Evolutionary conservation across 352 stramenopile species (phyloP).

Genomic region (Pythium brachiatum): DNA sequence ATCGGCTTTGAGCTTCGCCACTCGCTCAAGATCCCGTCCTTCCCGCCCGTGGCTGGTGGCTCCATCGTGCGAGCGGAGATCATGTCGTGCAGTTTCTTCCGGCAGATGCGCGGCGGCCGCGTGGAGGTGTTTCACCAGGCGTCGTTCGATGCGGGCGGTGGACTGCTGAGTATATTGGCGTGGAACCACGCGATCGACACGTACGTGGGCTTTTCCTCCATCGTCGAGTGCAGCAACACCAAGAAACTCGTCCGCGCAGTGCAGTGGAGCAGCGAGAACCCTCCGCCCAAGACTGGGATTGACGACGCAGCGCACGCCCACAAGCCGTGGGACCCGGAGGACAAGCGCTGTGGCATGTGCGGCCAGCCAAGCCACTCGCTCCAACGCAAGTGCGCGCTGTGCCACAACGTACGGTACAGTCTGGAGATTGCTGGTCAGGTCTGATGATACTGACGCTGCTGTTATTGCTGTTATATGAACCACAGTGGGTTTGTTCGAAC

Average conservation of each 20-base stretch:
- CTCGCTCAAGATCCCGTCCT: constrained; percentile 66
- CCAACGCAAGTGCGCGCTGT: constrained; percentile 49
- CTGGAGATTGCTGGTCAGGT: background rate
- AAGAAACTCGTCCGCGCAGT: constrained; percentile 65
- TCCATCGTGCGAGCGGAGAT: constrained; percentile 63
- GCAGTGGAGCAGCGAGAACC: constrained; percentile 27
- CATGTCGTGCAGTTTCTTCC: constrained; percentile 66
- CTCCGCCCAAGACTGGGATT: constrained; percentile 8
- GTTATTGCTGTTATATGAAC: background rate
- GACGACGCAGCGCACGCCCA: constrained; percentile 20
- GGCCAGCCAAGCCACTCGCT: constrained; percentile 25
- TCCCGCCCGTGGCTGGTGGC: constrained; percentile 34
- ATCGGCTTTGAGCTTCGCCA: constrained; percentile 66
- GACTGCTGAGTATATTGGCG: constrained; percentile 40
- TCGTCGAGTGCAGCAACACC: constrained; percentile 45
- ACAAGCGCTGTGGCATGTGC: constrained; percentile 55
- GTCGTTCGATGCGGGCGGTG: constrained; percentile 50
- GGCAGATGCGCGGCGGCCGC: constrained; percentile 45
- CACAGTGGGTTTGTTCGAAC: constrained; percentile 32
- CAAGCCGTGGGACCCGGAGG: constrained; percentile 34
- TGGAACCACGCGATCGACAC: constrained; percentile 45
- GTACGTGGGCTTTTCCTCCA: constrained; percentile 35
- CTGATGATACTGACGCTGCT: background rate
- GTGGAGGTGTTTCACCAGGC: constrained; percentile 68
- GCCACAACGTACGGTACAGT: constrained; percentile 29